These are phyloP conservation scores for Apostasia shenzhenica DNA, from an alignment of 106 monocot species.

Conservation along the genomic window DNA sequence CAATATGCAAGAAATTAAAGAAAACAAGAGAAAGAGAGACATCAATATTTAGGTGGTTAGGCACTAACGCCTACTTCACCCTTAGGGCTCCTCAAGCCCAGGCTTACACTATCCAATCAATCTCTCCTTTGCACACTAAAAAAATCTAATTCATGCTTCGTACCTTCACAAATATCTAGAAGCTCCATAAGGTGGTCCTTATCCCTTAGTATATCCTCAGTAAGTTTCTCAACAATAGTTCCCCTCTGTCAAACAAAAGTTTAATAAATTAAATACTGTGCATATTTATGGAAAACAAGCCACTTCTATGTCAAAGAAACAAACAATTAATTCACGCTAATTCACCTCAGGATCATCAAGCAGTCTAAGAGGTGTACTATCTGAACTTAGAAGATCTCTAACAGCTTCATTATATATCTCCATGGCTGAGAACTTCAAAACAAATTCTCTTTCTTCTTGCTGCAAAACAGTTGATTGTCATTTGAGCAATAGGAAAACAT, in stretches of 20 bases:
- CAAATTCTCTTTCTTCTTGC: constrained; percentile 60
- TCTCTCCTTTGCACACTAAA: not conserved
- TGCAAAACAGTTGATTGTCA: constrained; percentile 16
- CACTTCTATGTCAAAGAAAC: not conserved
- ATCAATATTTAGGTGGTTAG: too few species aligned
- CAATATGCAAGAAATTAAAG: too few species aligned
- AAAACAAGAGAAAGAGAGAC: too few species aligned
- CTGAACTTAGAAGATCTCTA: constrained; percentile 56
- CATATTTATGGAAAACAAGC: not conserved
- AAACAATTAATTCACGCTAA: not conserved
- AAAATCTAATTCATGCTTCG: not conserved
- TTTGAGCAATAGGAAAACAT: not conserved
- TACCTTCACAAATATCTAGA: constrained; percentile 61
- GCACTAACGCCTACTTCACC: too few species aligned
- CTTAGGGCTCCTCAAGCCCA: too few species aligned
- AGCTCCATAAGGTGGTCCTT: constrained; percentile 46
- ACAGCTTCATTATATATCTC: constrained; percentile 85
- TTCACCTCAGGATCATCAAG: constrained; percentile 82
- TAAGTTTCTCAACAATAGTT: constrained; percentile 64
- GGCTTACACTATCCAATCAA: too few species aligned
- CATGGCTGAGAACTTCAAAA: constrained; percentile 64
- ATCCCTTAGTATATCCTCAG: constrained; percentile 52
- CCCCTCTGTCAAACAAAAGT: constrained; percentile 44
- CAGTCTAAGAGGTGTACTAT: constrained; percentile 48
- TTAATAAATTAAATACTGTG: not conserved